Percentiles rank a stretch among this genome's conserved stretches.
phyloP scores from a whole-genome alignment of 306 rosid genomes.

The Corylus americana region DNA sequence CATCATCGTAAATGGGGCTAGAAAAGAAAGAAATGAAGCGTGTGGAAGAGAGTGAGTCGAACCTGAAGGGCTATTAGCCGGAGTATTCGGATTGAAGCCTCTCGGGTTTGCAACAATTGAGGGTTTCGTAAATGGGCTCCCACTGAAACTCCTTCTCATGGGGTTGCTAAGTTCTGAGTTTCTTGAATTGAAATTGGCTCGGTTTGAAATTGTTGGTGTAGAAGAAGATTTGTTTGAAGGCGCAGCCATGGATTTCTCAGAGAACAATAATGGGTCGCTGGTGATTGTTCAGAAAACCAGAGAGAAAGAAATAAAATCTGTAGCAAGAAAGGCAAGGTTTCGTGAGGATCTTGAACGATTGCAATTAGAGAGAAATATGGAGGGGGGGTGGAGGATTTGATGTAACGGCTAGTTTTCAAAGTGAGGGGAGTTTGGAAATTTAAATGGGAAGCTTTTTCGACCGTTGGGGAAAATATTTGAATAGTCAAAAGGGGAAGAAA shows the following conservation, averaged over 20 bases:
- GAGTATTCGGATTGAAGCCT: constrained; percentile 55
- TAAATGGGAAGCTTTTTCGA: constrained; percentile 27
- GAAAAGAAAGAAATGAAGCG: neutral
- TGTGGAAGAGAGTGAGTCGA: neutral
- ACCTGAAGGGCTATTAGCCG: constrained; percentile 76
- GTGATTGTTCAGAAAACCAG: neutral
- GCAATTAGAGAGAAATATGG: constrained; percentile 24
- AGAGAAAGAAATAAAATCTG: neutral
- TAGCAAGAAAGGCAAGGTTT: neutral
- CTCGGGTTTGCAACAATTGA: constrained; percentile 46
- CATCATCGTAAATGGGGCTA: neutral
- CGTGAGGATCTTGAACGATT: constrained; percentile 3
- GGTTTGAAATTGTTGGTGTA: constrained; percentile 31
- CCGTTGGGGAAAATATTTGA: constrained; percentile 32
- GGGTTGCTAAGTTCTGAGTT: constrained; percentile 60
- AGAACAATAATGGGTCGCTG: neutral
- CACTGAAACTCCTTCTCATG: constrained; percentile 67
- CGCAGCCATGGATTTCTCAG: constrained; percentile 36
- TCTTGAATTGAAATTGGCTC: constrained; percentile 52
- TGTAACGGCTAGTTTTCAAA: constrained; percentile 63
- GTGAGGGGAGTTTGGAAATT: constrained; percentile 12
- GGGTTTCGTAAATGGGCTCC: constrained; percentile 69
- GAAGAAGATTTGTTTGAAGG: constrained; percentile 53
- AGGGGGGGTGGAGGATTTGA: constrained; percentile 9
- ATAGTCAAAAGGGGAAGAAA: neutral